Evolutionary conservation across 768 basidiomycete species (phyloP).

Genomic region (Termitomyces titanicus): DNA sequence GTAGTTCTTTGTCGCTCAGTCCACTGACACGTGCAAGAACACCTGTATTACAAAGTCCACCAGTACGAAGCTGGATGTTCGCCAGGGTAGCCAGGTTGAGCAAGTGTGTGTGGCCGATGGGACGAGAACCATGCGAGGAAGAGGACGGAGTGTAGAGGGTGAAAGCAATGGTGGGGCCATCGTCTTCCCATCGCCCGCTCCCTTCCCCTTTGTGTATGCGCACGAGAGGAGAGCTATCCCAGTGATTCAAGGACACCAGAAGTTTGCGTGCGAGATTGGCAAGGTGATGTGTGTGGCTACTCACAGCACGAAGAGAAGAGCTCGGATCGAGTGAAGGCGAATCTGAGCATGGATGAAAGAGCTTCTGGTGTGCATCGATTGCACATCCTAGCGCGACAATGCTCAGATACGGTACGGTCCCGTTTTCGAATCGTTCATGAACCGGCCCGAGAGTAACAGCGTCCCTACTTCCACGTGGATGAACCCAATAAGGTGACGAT

Average conservation of each 20-base stretch:
- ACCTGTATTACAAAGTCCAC: slow-evolving; percentile 13
- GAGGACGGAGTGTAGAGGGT: slow-evolving; percentile 8
- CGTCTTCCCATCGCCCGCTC: slow-evolving; percentile 10
- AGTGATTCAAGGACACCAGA: slow-evolving; percentile 5
- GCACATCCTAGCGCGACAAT: slow-evolving; percentile 10
- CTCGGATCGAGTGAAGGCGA: background rate
- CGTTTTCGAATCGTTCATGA: slow-evolving; percentile 13
- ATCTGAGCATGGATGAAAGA: background rate
- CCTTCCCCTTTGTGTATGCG: slow-evolving; percentile 13
- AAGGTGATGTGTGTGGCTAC: slow-evolving; percentile 4
- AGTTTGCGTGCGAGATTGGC: background rate
- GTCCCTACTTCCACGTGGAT: slow-evolving; percentile 10
- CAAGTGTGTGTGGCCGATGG: slow-evolving; percentile 9
- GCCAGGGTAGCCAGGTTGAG: slow-evolving; percentile 12
- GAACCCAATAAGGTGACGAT: slow-evolving; percentile 11
- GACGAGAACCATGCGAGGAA: background rate
- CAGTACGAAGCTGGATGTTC: slow-evolving; percentile 13
- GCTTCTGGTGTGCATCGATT: slow-evolving; percentile 7
- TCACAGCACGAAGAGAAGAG: slow-evolving; percentile 9
- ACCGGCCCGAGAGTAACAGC: background rate
- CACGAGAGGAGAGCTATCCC: slow-evolving; percentile 8
- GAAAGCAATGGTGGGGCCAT: slow-evolving; percentile 14
- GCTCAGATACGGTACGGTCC: slow-evolving; percentile 11
- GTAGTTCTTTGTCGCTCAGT: slow-evolving; percentile 7
- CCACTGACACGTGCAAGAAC: slow-evolving; percentile 10